Conservation (phyloP, 192 early-diverging fungal species). For the Nowakowskiella sp. region DNA sequence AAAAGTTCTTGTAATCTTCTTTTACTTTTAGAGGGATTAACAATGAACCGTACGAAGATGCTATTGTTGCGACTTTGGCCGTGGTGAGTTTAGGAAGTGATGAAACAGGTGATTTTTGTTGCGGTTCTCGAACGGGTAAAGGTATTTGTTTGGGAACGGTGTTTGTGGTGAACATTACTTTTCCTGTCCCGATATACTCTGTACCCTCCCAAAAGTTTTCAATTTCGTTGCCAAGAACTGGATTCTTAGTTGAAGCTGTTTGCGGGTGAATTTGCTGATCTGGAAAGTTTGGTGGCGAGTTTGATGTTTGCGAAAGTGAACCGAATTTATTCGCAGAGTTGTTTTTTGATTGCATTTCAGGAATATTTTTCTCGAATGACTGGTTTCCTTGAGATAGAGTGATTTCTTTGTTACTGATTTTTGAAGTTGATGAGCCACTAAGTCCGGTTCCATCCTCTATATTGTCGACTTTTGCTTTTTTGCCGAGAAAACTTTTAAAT, state of each 20-base stretch:
- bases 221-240: background rate
- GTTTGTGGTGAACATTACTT: background rate
- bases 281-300: too few relatives aligned
- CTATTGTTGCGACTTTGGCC: background rate
- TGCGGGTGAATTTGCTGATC: too few relatives aligned
- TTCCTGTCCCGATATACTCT: background rate
- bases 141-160: background rate
- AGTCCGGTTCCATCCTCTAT: too few relatives aligned
- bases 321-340: too few relatives aligned
- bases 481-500: too few relatives aligned
- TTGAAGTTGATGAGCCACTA: too few relatives aligned
- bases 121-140: slow-evolving; percentile 4
- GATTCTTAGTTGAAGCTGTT: background rate
- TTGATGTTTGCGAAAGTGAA: too few relatives aligned
- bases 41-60: background rate
- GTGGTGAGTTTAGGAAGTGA: background rate
- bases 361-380: too few relatives aligned
- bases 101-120: background rate
- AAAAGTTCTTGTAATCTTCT: slow-evolving; percentile 13
- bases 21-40: slow-evolving; percentile 11
- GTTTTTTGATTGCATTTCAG: too few relatives aligned
- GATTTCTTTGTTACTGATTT: too few relatives aligned
- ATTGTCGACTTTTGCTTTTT: too few relatives aligned
- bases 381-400: too few relatives aligned
- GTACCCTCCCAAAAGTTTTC: background rate